phyloP scores from a whole-genome alignment of 2,329 filamentous ascomycete species.

The Didymella arachidicola region DNA sequence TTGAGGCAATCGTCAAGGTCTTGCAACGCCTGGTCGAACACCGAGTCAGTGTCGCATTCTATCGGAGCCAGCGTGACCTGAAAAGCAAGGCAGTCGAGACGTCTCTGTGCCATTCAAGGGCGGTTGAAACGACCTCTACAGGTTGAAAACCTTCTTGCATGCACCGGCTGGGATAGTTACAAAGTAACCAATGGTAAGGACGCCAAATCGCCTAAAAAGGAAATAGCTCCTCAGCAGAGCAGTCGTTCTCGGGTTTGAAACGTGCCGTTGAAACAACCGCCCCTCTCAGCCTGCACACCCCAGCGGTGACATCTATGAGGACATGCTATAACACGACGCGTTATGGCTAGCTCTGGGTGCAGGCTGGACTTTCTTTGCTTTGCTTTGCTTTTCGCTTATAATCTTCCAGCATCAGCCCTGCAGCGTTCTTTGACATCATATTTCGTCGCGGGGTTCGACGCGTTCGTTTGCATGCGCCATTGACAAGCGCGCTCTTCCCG shows the following conservation, averaged over 20 bases:
- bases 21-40: background rate
- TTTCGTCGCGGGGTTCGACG: slow-evolving; percentile 12
- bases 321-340: slow-evolving; percentile 26
- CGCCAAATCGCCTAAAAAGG: slow-evolving; percentile 10
- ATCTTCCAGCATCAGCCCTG: slow-evolving; percentile 4
- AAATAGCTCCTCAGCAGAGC: slow-evolving; percentile 17
- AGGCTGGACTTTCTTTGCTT: slow-evolving; percentile 16
- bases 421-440: slow-evolving; percentile 18
- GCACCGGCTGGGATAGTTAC: slow-evolving; percentile 16
- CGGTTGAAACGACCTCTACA: slow-evolving; percentile 14
- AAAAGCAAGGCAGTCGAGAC: slow-evolving; percentile 15
- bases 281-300: slow-evolving; percentile 20
- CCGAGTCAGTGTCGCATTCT: slow-evolving; percentile 9
- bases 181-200: slow-evolving; percentile 22
- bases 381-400: slow-evolving; percentile 5
- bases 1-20: background rate
- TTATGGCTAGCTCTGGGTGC: slow-evolving; percentile 17
- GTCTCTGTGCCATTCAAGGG: slow-evolving; percentile 5
- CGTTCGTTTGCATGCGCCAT: slow-evolving; percentile 9
- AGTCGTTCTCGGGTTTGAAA: slow-evolving; percentile 26
- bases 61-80: slow-evolving; percentile 13
- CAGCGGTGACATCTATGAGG: slow-evolving; percentile 8
- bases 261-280: slow-evolving; percentile 31
- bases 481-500: slow-evolving; percentile 9
- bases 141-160: slow-evolving; percentile 21